phyloP scores from a whole-genome alignment of 148 eudicot species.

The Limonium bicolor region DNA sequence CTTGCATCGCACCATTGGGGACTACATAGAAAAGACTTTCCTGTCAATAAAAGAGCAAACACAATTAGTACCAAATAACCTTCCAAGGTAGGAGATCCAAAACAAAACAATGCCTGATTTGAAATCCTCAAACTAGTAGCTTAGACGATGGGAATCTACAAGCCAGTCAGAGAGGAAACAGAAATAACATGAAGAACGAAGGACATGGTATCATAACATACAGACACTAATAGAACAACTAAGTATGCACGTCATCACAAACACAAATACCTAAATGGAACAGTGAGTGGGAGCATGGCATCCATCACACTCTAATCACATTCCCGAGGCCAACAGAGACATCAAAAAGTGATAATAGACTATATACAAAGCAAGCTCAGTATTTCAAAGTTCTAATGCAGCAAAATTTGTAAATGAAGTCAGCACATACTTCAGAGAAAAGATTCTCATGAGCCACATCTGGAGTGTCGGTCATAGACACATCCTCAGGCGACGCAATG shows the following conservation, averaged over 20 bases:
- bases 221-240: not conserved
- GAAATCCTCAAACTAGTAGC: too few relatives aligned
- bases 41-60: constrained; percentile 19
- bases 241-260: too few relatives aligned
- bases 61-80: not conserved
- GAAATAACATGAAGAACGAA: not conserved
- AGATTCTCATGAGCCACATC: constrained; percentile 47
- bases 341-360: too few relatives aligned
- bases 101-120: not conserved
- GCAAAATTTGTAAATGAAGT: too few relatives aligned
- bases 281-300: too few relatives aligned
- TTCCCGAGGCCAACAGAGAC: too few relatives aligned
- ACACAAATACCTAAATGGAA: too few relatives aligned
- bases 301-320: too few relatives aligned
- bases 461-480: constrained; percentile 19
- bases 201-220: not conserved
- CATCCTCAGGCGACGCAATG: constrained; percentile 27
- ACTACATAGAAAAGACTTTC: constrained; percentile 65
- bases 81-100: not conserved
- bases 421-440: constrained; percentile 48
- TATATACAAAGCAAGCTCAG: too few relatives aligned
- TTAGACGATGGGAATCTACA: not conserved
- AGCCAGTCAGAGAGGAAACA: not conserved
- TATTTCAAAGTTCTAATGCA: too few relatives aligned
- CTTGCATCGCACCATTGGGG: constrained; percentile 65